phyloP scores from a whole-genome alignment of 2,329 filamentous ascomycete genomes.

The Biscogniauxia sp. region DNA sequence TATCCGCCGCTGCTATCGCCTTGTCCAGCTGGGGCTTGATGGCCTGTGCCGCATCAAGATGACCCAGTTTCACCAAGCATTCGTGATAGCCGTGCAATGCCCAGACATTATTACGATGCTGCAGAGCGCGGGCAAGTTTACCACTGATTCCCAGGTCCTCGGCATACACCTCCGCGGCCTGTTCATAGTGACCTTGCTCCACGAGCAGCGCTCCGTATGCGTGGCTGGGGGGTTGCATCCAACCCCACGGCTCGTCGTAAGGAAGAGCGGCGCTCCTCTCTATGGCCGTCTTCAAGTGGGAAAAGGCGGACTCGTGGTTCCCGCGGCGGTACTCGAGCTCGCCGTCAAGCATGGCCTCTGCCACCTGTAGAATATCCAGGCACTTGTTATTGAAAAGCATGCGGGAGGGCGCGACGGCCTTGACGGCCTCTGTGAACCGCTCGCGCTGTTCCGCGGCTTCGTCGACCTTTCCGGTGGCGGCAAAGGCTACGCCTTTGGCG shows the following conservation, averaged over 20 bases:
- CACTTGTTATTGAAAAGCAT: conserved; percentile 69
- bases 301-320: conserved; percentile 58
- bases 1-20: conserved; percentile 27
- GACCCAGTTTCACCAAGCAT: conserved; percentile 57
- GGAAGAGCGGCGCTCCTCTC: conserved; percentile 60
- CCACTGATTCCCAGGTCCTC: conserved; percentile 60
- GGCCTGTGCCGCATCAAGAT: conserved; percentile 36
- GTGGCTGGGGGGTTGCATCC: conserved; percentile 74
- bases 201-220: conserved; percentile 68
- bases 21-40: conserved; percentile 26
- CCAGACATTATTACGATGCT: conserved; percentile 75
- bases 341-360: conserved; percentile 67
- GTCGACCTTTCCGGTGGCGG: conserved; percentile 53
- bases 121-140: conserved; percentile 60
- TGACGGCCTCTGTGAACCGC: conserved; percentile 50
- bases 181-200: conserved; percentile 59
- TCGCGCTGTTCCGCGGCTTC: conserved; percentile 52
- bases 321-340: conserved; percentile 69
- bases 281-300: conserved; percentile 56
- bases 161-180: conserved; percentile 56
- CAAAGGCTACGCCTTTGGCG: conserved; percentile 64
- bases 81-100: conserved; percentile 71
- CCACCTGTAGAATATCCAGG: conserved; percentile 61
- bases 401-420: conserved; percentile 55
- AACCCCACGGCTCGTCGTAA: conserved; percentile 75